Evolutionary conservation across 2,329 filamentous ascomycete genomes (phyloP), one percentile per base, ranked within the genome.

Genomic region (Aureobasidium melanogenum): DNA sequence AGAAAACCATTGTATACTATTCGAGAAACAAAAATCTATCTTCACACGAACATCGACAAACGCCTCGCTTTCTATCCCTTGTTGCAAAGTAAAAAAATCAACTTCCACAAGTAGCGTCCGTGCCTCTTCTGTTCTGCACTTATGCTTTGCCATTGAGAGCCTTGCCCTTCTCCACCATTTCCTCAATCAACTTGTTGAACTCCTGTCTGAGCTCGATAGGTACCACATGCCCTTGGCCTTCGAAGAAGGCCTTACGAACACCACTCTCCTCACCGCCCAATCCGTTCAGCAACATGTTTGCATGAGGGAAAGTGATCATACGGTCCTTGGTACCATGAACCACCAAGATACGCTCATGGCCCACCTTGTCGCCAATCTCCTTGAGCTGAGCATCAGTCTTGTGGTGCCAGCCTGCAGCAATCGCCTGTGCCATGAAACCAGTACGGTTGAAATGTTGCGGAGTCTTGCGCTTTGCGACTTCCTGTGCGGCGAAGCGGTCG

Each of bases 401-500:
- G 73, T 84, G 77, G 73, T 96, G 91, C 82, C 89, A 89, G 0
- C 85, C 88, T 0, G 87, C 89, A 0, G 91, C 91, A 55, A 90
- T 78, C 2, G 89, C 82, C 76, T 96, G 91, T 66, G 89, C 78
- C 34, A 94, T 70, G 72, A 94, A 91, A 1, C 88, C 89, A 34
- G 77, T 78, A 50, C 78, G 80, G 3, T 82, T 83, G 71, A 91
- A 93, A 6, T 77, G 77, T 0, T 78, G 75, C 0, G 79, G 75
- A 62, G 88, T 80, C 17, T 79, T 75, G 19, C 88, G 81, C 77
- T 96, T 96, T 69, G 77, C 79, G 64, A 95, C 73, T 73, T 96
- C 90, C 66, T 87, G 84, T 0, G 91, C 91, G 28, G 88, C 86
- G 69, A 91, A 93, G 5, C 91, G 86, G 75, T 94, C 88, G 62